Conservation (phyloP, 2,329 filamentous ascomycete genomes). For the Neopestalotiopsis sp. region DNA sequence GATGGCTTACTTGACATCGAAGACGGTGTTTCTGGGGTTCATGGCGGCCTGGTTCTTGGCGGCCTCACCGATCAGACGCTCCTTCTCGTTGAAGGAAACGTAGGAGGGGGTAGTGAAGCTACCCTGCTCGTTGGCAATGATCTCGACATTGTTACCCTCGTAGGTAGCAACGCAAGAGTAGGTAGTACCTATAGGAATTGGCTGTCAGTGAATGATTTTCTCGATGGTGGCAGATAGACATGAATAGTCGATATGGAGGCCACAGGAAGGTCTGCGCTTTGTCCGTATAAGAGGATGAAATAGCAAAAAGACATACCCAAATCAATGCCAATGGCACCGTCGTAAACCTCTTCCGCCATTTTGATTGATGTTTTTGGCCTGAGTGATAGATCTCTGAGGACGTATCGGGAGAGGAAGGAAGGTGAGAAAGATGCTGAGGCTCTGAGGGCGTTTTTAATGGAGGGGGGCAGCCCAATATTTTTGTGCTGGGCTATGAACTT, state of each 20-base stretch:
- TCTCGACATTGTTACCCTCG: slow-evolving; percentile 99
- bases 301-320: slow-evolving; percentile 71
- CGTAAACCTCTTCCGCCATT: slow-evolving; percentile 98
- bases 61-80: slow-evolving; percentile 98
- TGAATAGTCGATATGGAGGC: background rate
- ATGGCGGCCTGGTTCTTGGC: slow-evolving; percentile 99
- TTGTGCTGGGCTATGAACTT: slow-evolving; percentile 17
- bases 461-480: slow-evolving; percentile 13
- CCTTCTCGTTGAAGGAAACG: slow-evolving; percentile 98
- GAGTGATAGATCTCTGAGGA: slow-evolving; percentile 29
- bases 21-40: slow-evolving; percentile 98
- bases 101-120: slow-evolving; percentile 98
- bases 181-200: slow-evolving; percentile 76
- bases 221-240: background rate
- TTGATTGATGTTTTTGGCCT: slow-evolving; percentile 47
- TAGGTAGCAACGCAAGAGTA: slow-evolving; percentile 99
- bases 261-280: background rate
- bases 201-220: slow-evolving; percentile 28
- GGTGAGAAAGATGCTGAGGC: slow-evolving; percentile 20
- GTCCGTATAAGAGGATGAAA: slow-evolving; percentile 17
- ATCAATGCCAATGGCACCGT: slow-evolving; percentile 99
- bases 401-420: slow-evolving; percentile 26
- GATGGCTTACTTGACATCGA: slow-evolving; percentile 89
- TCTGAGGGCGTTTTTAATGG: slow-evolving; percentile 12
- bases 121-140: slow-evolving; percentile 99